Percentiles rank a stretch among this genome's conserved stretches.
These are phyloP conservation scores for Agapanthus africanus DNA, from an alignment of 106 monocot genomes.

Conservation along the genomic window DNA sequence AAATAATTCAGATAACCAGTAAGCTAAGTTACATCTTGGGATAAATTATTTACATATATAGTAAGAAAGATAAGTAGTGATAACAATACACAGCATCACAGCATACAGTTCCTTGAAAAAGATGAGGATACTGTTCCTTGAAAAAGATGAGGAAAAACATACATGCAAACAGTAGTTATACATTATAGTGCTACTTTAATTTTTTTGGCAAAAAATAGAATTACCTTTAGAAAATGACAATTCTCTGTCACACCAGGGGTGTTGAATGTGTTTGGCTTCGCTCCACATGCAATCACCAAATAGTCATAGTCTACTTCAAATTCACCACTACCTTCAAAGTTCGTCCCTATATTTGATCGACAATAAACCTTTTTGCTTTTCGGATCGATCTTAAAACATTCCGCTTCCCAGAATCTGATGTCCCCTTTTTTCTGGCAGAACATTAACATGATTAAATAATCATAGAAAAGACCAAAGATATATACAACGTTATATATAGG, in stretches of 20 bases:
- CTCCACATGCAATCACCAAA: constrained; percentile 75
- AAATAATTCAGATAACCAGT: no score
- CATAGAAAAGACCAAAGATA: background rate
- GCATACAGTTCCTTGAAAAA: no score
- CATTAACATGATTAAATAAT: no score
- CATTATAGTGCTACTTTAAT: background rate
- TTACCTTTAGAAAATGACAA: constrained; percentile 89
- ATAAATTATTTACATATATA: no score
- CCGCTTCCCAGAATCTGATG: constrained; percentile 78
- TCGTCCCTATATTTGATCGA: constrained; percentile 50
- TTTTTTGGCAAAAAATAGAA: no score
- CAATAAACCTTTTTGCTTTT: constrained; percentile 62
- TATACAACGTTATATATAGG: background rate
- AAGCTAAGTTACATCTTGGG: no score
- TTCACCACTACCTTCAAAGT: constrained; percentile 76
- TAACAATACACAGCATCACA: no score
- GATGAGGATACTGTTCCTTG: no score
- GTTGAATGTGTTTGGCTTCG: constrained; percentile 84
- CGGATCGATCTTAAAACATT: constrained; percentile 84
- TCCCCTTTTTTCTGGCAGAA: constrained; percentile 62
- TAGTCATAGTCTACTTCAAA: constrained; percentile 93
- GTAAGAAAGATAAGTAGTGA: no score
- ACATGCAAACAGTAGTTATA: background rate
- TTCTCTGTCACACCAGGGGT: constrained; percentile 89
- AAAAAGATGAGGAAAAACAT: no score